These are phyloP conservation scores for Echinochloa phyllopogon DNA, from an alignment of 176 grass and related monocot genomes.

Conservation along the genomic window DNA sequence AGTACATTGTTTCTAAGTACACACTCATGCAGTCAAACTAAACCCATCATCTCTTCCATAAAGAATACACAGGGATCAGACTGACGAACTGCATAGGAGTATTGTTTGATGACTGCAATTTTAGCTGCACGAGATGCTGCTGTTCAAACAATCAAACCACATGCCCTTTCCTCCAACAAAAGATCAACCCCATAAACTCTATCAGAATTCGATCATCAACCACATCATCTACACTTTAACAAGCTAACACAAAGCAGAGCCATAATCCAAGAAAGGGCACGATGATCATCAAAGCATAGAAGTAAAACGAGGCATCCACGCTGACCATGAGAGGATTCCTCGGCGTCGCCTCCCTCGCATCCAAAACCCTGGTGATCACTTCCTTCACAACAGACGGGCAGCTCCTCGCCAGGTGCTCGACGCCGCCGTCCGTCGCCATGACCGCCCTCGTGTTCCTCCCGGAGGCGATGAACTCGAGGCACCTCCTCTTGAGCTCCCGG, in stretches of 20 bases:
- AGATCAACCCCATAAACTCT: neutral
- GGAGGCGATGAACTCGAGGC: neutral
- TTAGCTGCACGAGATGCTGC: too few relatives aligned
- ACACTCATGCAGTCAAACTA: too few relatives aligned
- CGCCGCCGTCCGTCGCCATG: neutral
- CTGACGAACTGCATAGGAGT: too few relatives aligned
- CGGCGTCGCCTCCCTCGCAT: neutral
- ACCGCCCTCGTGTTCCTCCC: neutral
- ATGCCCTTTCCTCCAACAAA: too few relatives aligned
- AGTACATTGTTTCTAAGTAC: too few relatives aligned
- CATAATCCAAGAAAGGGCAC: neutral
- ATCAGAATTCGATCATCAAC: neutral
- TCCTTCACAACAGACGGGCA: neutral
- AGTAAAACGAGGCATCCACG: neutral
- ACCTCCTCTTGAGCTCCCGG: slow-evolving; percentile 7
- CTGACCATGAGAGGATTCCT: neutral
- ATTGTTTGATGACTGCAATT: too few relatives aligned
- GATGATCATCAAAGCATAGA: neutral
- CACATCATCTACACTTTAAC: neutral
- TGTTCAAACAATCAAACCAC: too few relatives aligned
- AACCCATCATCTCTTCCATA: too few relatives aligned
- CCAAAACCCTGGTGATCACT: neutral
- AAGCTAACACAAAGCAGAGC: neutral
- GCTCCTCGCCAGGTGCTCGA: neutral
- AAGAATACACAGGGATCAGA: too few relatives aligned